phyloP scores from a whole-genome alignment of 306 rosid species.

The Nissolia schottii region DNA sequence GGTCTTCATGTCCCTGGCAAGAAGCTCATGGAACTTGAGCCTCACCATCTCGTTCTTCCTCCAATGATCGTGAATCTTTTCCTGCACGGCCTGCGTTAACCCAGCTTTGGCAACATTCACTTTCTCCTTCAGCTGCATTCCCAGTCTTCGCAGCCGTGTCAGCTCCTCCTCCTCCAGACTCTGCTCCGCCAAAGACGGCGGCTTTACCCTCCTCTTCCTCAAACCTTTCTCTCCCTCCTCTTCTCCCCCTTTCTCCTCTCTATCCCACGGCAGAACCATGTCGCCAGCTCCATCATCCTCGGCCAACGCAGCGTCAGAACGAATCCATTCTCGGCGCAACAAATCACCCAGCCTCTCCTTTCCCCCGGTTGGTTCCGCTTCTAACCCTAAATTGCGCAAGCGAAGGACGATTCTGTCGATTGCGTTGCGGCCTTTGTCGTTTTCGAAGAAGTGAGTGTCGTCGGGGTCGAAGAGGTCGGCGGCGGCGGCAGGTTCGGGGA shows the following conservation, averaged over 20 bases:
- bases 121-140: conserved; percentile 57
- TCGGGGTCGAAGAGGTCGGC: conserved; percentile 30
- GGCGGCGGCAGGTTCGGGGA: not conserved
- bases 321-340: conserved; percentile 76
- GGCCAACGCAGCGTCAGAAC: conserved; percentile 52
- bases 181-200: conserved; percentile 60
- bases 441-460: conserved; percentile 24
- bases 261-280: conserved; percentile 67
- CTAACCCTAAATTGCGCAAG: conserved; percentile 60
- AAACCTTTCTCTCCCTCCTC: conserved; percentile 21
- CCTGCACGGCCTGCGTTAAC: conserved; percentile 61
- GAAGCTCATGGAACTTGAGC: conserved; percentile 88
- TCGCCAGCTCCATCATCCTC: conserved; percentile 29
- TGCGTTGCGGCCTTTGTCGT: conserved; percentile 53
- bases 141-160: conserved; percentile 63
- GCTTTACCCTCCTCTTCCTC: conserved; percentile 48
- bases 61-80: conserved; percentile 78
- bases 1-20: conserved; percentile 80
- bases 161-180: conserved; percentile 70
- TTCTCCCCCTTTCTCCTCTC: conserved; percentile 36
- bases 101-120: conserved; percentile 86
- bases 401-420: conserved; percentile 75
- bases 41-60: conserved; percentile 71
- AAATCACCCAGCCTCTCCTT: conserved; percentile 59
- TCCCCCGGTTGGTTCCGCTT: conserved; percentile 17